Evolutionary conservation across 208 protist genomes (phyloP).

Genomic region (Leptomonas pyrrhocoris): DNA sequence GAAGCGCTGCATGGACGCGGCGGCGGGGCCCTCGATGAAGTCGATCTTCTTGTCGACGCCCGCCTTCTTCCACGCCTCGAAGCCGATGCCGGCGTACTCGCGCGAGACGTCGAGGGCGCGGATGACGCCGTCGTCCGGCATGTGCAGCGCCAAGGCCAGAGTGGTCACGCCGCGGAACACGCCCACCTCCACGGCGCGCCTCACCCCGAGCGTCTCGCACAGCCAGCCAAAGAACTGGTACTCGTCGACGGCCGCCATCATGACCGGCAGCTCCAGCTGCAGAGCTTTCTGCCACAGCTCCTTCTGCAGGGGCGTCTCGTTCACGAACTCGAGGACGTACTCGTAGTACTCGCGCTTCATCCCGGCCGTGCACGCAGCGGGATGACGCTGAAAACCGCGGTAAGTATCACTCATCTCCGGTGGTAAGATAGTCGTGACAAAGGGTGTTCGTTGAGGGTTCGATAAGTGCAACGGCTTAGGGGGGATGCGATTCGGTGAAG

Average conservation of each 20-base stretch:
- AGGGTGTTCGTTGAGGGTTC: too few species aligned
- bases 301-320: slow-evolving; percentile 25
- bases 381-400: too few species aligned
- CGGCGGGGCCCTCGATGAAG: slow-evolving; percentile 43
- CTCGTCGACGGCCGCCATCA: slow-evolving; percentile 43
- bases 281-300: slow-evolving; percentile 25
- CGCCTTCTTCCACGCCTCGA: slow-evolving; percentile 44
- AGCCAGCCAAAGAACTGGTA: slow-evolving; percentile 47
- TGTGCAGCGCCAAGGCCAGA: slow-evolving; percentile 40
- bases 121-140: slow-evolving; percentile 50
- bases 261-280: slow-evolving; percentile 22
- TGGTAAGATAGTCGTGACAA: too few species aligned
- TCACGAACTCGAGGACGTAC: slow-evolving; percentile 39
- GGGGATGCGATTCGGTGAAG: too few species aligned
- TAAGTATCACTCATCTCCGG: too few species aligned
- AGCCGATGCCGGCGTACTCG: slow-evolving; percentile 45
- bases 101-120: slow-evolving; percentile 49
- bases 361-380: slow-evolving; percentile 33
- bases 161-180: slow-evolving; percentile 60
- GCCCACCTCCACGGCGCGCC: slow-evolving; percentile 53
- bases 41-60: slow-evolving; percentile 62
- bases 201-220: slow-evolving; percentile 36
- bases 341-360: slow-evolving; percentile 30
- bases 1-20: slow-evolving; percentile 42
- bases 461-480: too few species aligned